Base-by-base conservation (phyloP, 208 protist species). In the Novymonas esmeraldas region DNA sequence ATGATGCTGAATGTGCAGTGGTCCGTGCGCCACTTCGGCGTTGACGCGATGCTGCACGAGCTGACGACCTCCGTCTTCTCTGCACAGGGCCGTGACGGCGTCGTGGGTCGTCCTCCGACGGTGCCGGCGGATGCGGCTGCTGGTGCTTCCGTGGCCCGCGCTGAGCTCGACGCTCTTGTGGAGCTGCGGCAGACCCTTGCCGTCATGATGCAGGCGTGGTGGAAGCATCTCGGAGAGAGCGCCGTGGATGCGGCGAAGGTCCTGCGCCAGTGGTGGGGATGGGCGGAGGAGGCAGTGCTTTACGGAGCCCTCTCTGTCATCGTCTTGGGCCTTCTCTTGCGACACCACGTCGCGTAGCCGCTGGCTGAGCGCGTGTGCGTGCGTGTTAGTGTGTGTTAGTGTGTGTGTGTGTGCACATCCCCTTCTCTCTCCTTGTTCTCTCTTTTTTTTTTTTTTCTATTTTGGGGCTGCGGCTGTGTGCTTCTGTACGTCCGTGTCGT, bases 311-410 rank as follows among this genome's bases (percentile, higher is more conserved):
- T 69, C 11, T n/a, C 14, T n/a, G 31, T 73, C n/a, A 54, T 80
- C 58, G 73, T 82, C 45, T 13, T 79, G 14, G 62, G 74, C n/a
- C 42, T 85, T 39, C 61, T 89, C 5, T n/a, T 89, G 11, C 76
- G 84, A 10, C 79, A 86, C 36, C 83, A 89, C 29, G 68, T 57
- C 5, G 58, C 74, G 29, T 79, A 56, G 20, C 28, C 9, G 55
- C 11, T 44, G 13, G 31, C 2, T 59, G 26, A 11, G 7, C 13
- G 26, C 11, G 54, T 61, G 55, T 45, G 55, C 26, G 41, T 50
- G 44, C 33, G 58, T 11, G 38, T 64, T 18, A n/a, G 26, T 36
- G 31, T 11, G 28, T 39, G 22, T 59, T 16, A 41, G 29, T 31
- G 9, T 18, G 51, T 36, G 16, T 34, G 29, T 57, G 38, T 78